Evolutionary conservation across 2,329 filamentous ascomycete species (phyloP).

Genomic region (Alternaria burnsii): DNA sequence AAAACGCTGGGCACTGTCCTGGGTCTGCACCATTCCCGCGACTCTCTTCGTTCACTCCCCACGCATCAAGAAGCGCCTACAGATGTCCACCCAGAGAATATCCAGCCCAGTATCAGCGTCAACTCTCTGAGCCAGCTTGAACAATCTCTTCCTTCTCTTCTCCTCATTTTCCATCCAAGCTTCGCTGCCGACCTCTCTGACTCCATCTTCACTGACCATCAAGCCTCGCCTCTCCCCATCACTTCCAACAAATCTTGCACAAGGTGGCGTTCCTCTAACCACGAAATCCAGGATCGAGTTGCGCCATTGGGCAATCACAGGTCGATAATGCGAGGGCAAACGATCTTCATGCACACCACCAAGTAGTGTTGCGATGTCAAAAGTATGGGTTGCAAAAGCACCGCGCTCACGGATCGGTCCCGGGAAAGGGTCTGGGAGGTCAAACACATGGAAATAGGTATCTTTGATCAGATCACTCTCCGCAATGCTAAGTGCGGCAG

Average conservation of each 20-base stretch:
- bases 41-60: slow-evolving; percentile 56
- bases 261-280: slow-evolving; percentile 15
- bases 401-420: slow-evolving; percentile 21
- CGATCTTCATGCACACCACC: slow-evolving; percentile 23
- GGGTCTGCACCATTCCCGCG: background rate
- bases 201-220: slow-evolving; percentile 16
- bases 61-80: slow-evolving; percentile 28
- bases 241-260: slow-evolving; percentile 12
- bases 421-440: slow-evolving; percentile 25
- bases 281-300: slow-evolving; percentile 24
- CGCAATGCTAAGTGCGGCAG: slow-evolving; percentile 19
- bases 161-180: slow-evolving; percentile 16
- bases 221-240: slow-evolving; percentile 8
- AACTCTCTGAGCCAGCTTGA: slow-evolving; percentile 19
- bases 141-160: slow-evolving; percentile 16
- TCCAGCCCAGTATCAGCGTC: slow-evolving; percentile 20
- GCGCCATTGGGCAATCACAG: slow-evolving; percentile 18
- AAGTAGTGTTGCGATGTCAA: slow-evolving; percentile 27
- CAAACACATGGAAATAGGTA: slow-evolving; percentile 29
- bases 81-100: slow-evolving; percentile 26
- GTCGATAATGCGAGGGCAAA: slow-evolving; percentile 16
- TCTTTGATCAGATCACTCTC: slow-evolving; percentile 15
- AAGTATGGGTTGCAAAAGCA: slow-evolving; percentile 27
- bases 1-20: background rate
- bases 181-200: slow-evolving; percentile 17